phyloP scores from a whole-genome alignment of 2,329 filamentous ascomycete species.

The Onygenales sp. region DNA sequence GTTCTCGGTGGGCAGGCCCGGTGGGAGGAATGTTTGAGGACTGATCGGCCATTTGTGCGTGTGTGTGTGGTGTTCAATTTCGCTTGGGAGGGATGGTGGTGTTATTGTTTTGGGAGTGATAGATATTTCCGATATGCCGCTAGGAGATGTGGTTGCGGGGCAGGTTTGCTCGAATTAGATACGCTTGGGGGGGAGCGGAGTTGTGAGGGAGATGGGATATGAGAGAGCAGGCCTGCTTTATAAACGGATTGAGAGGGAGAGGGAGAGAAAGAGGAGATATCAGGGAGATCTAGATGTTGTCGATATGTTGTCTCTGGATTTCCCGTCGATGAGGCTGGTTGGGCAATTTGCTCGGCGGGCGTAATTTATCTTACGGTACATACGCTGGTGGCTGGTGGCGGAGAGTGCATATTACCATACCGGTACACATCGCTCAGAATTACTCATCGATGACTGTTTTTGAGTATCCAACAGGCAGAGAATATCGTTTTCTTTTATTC shows the following conservation, averaged over 20 bases:
- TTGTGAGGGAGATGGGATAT: background rate
- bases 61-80: background rate
- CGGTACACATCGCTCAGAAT: too few species aligned
- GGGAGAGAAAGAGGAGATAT: background rate
- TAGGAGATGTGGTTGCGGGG: background rate
- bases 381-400: too few species aligned
- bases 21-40: constrained; percentile 7
- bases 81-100: background rate
- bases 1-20: constrained; percentile 15
- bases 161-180: background rate
- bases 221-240: background rate
- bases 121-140: background rate
- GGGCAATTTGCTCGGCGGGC: too few species aligned
- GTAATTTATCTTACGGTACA: too few species aligned
- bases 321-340: too few species aligned
- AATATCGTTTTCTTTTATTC: too few species aligned
- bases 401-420: too few species aligned
- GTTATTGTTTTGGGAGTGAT: background rate
- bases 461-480: too few species aligned
- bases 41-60: constrained; percentile 8
- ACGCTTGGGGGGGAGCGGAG: too few species aligned
- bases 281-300: background rate
- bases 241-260: background rate
- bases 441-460: too few species aligned
- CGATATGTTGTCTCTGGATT: background rate